Percentiles rank a stretch among this genome's conserved stretches.
phyloP scores from a whole-genome alignment of 2,329 filamentous ascomycete species.

The Cladosporium sp. region DNA sequence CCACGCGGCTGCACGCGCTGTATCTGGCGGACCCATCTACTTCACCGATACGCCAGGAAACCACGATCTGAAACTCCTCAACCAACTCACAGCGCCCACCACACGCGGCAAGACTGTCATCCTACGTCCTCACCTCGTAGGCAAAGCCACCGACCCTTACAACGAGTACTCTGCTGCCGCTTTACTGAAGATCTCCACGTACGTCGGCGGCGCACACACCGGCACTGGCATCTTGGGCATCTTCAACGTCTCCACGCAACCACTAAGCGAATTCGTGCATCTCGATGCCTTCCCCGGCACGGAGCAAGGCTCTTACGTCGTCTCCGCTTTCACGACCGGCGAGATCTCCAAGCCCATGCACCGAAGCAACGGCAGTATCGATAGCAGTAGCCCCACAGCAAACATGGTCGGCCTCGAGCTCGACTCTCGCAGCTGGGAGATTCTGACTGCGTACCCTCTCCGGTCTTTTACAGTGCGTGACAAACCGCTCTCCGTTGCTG shows the following conservation, averaged over 20 bases:
- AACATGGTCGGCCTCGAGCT: conserved; percentile 64
- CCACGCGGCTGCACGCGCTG: conserved; percentile 85
- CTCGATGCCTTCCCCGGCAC: conserved; percentile 75
- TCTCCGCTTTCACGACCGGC: conserved; percentile 72
- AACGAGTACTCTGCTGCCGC: conserved; percentile 71
- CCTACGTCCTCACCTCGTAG: conserved; percentile 74
- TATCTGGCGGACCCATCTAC: conserved; percentile 90
- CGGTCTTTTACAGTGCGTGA: conserved; percentile 53
- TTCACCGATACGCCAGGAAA: conserved; percentile 87
- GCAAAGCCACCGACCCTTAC: conserved; percentile 73
- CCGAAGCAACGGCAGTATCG: neutral
- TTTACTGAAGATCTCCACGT: conserved; percentile 77
- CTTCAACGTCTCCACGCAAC: conserved; percentile 73
- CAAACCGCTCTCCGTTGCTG: conserved; percentile 59
- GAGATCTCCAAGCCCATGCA: conserved; percentile 58
- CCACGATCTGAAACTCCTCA: conserved; percentile 74
- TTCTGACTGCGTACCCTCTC: conserved; percentile 74
- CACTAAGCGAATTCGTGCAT: conserved; percentile 68
- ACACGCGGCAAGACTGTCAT: conserved; percentile 74
- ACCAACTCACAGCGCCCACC: conserved; percentile 78
- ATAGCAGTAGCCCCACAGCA: conserved; percentile 38
- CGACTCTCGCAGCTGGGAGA: conserved; percentile 71
- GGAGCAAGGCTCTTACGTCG: conserved; percentile 64
- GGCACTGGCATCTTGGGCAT: conserved; percentile 78
- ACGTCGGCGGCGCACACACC: conserved; percentile 66